phyloP scores from a whole-genome alignment of 2,329 filamentous ascomycete genomes.

The Calonectria pseudoreteaudii region DNA sequence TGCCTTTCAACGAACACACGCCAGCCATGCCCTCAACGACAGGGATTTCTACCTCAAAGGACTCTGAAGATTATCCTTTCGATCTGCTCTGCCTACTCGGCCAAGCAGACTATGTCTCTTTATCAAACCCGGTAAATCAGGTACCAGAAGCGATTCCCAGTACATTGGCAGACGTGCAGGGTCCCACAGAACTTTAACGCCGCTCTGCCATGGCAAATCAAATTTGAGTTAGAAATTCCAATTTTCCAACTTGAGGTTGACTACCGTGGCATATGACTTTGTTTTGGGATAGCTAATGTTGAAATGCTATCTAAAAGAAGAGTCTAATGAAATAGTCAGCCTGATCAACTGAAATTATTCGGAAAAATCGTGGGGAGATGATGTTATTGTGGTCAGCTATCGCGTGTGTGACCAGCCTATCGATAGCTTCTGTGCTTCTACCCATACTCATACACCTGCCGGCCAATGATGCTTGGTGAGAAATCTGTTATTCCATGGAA shows the following conservation, averaged over 20 bases:
- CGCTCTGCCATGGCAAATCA: neutral
- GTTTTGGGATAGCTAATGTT: neutral
- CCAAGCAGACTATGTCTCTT: neutral
- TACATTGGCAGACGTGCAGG: neutral
- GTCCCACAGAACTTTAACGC: neutral
- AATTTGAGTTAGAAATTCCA: neutral
- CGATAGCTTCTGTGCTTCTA: no score
- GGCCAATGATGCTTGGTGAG: no score
- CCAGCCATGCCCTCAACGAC: neutral
- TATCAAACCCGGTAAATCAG: neutral
- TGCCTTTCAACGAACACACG: neutral
- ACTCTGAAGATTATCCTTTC: neutral
- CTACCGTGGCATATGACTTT: no score
- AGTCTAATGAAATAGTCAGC: no score
- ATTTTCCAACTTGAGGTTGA: neutral
- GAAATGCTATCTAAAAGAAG: neutral
- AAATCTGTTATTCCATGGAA: no score
- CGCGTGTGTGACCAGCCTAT: no score
- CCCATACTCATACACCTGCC: no score
- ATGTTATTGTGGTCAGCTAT: no score
- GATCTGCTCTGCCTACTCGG: neutral
- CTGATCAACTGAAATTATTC: no score
- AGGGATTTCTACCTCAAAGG: neutral
- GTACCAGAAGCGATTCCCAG: neutral
- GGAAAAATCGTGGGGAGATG: no score